phyloP scores from a whole-genome alignment of 768 basidiomycete species.

The Amanita muscaria region DNA sequence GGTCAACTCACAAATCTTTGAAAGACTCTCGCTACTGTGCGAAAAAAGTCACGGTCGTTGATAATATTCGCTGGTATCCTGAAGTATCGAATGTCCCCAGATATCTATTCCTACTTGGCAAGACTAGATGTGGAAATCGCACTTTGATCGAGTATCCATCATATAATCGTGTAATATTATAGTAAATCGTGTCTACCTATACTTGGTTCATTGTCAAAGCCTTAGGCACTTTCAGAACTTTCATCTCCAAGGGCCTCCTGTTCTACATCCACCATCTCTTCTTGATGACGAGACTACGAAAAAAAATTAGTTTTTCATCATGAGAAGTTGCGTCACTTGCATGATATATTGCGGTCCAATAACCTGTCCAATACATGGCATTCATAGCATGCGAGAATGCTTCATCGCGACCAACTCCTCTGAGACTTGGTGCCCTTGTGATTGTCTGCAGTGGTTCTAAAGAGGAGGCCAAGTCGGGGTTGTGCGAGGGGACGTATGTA shows the following conservation, averaged over 20 bases:
- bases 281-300: slow-evolving; percentile 26
- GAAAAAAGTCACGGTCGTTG: slow-evolving; percentile 76
- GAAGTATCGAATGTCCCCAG: slow-evolving; percentile 83
- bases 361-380: slow-evolving; percentile 83
- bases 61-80: slow-evolving; percentile 86
- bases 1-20: slow-evolving; percentile 2
- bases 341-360: slow-evolving; percentile 83
- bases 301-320: slow-evolving; percentile 1
- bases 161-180: not conserved
- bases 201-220: no score
- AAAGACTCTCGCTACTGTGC: slow-evolving; percentile 55
- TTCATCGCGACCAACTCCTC: slow-evolving; percentile 56
- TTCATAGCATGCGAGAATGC: slow-evolving; percentile 66
- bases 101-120: slow-evolving; percentile 84
- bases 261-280: not conserved
- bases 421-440: slow-evolving; percentile 19
- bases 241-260: not conserved
- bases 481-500: slow-evolving; percentile 62
- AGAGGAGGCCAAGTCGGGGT: slow-evolving; percentile 42
- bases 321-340: slow-evolving; percentile 29
- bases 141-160: slow-evolving; percentile 30
- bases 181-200: no score
- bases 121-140: slow-evolving; percentile 82
- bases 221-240: not conserved
- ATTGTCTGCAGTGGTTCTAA: slow-evolving; percentile 12